Evolutionary conservation across 768 basidiomycete species (phyloP).

Genomic region (Calvatia gigantea): DNA sequence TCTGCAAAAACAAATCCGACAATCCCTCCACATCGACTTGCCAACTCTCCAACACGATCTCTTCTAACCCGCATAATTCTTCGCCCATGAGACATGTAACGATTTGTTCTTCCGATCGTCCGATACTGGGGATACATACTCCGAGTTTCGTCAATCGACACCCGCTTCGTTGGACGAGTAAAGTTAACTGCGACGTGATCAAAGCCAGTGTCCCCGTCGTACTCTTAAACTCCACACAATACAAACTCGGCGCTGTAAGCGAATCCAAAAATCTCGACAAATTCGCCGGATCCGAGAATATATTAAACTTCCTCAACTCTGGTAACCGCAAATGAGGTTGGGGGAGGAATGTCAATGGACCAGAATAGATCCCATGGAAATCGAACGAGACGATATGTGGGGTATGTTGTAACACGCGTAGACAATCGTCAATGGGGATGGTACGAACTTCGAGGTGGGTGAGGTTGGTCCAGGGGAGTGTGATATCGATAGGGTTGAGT

Average conservation of each 20-base stretch:
- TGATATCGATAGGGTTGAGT: conserved; percentile 1
- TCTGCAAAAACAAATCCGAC: conserved; percentile 7
- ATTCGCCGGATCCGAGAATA: conserved; percentile 8
- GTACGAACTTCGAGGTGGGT: conserved; percentile 9
- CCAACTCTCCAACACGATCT: conserved; percentile 11
- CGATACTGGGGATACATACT: conserved; percentile 7
- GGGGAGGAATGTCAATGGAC: neutral
- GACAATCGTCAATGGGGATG: conserved; percentile 6
- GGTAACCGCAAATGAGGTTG: neutral
- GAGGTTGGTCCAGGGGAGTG: conserved; percentile 3
- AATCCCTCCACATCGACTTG: conserved; percentile 8
- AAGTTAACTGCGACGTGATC: conserved; percentile 1
- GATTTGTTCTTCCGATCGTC: conserved; percentile 6
- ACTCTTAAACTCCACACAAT: conserved; percentile 1
- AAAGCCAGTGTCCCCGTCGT: conserved; percentile 4
- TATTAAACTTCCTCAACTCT: neutral
- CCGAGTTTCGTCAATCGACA: neutral
- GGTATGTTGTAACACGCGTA: conserved; percentile 1
- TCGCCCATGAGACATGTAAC: neutral
- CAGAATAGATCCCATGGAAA: conserved; percentile 8
- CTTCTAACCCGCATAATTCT: neutral
- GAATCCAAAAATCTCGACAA: neutral
- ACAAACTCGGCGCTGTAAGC: neutral
- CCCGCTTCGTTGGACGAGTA: neutral
- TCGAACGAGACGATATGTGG: conserved; percentile 5